Percentiles rank a stretch among this genome's conserved stretches.
Conservation (phyloP, 805 yeast genomes). For the Diddensiella caesifluorescens region DNA sequence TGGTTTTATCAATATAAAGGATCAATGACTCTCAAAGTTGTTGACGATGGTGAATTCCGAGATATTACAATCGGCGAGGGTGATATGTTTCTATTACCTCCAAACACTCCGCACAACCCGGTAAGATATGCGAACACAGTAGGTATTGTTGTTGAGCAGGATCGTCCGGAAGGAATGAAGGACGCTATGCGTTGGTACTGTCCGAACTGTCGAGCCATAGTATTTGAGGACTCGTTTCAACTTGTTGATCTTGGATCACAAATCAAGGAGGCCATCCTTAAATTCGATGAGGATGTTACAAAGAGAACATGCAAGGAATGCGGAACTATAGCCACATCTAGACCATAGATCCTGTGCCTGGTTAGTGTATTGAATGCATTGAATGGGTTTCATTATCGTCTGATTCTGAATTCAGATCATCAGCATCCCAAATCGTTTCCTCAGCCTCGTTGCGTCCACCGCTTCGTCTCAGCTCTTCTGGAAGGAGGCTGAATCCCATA, state of each 20-base stretch:
- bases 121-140: constrained; percentile 80
- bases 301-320: constrained; percentile 71
- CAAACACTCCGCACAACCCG: constrained; percentile 84
- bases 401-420: constrained; percentile 3
- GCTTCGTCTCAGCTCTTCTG: too few species aligned
- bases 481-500: constrained; percentile 12
- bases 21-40: constrained; percentile 75
- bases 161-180: constrained; percentile 63
- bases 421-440: too few species aligned
- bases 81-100: constrained; percentile 79
- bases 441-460: too few species aligned
- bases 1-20: constrained; percentile 89
- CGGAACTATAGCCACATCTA: constrained; percentile 45
- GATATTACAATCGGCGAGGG: constrained; percentile 78
- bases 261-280: constrained; percentile 70
- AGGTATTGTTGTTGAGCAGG: constrained; percentile 90
- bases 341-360: constrained; percentile 8
- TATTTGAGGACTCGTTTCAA: constrained; percentile 65
- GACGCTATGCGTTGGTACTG: constrained; percentile 91
- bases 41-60: constrained; percentile 68
- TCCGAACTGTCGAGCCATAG: constrained; percentile 54
- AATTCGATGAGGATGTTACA: constrained; percentile 56
- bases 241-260: constrained; percentile 84
- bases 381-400: constrained; percentile 1
- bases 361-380: not conserved